Conservation (phyloP, 495 filamentous ascomycete genomes). For the Oleoguttula mirabilis region DNA sequence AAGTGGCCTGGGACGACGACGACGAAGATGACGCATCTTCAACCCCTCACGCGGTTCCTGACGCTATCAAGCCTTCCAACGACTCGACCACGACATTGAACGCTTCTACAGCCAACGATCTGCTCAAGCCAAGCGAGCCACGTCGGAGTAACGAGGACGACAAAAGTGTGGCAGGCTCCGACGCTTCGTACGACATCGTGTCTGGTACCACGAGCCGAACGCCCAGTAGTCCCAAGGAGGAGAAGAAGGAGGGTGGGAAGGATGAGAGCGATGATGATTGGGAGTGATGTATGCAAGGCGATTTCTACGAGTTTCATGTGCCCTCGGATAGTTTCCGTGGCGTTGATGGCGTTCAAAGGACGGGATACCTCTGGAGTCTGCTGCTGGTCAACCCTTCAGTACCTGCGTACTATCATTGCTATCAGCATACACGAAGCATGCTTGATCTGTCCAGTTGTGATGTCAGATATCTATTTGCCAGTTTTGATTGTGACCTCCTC, state of each 20-base stretch:
- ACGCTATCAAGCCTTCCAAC: constrained; percentile 3
- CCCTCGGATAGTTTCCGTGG: too few relatives aligned
- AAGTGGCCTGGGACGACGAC: constrained; percentile 77
- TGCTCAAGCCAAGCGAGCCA: constrained; percentile 41
- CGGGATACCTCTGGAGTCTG: too few relatives aligned
- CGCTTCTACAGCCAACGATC: constrained; percentile 20
- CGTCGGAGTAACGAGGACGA: constrained; percentile 63
- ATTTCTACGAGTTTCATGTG: too few relatives aligned
- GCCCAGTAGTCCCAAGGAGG: constrained; percentile 62
- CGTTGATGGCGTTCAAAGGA: too few relatives aligned
- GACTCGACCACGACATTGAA: constrained; percentile 17
- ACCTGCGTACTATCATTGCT: too few relatives aligned
- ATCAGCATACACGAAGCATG: too few relatives aligned
- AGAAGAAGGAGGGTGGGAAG: constrained; percentile 37
- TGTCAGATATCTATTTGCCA: too few relatives aligned
- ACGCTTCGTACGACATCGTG: constrained; percentile 87
- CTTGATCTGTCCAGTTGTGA: too few relatives aligned
- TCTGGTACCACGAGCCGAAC: constrained; percentile 73
- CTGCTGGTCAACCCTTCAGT: too few relatives aligned
- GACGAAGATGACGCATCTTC: constrained; percentile 47
- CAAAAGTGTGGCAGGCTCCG: constrained; percentile 73
- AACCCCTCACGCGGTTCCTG: constrained; percentile 26
- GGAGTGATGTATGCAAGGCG: too few relatives aligned
- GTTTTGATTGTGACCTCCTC: too few relatives aligned
- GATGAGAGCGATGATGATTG: constrained; percentile 67